Base-by-base conservation (phyloP, 805 yeast species). In the Teunomyces cretensis region DNA sequence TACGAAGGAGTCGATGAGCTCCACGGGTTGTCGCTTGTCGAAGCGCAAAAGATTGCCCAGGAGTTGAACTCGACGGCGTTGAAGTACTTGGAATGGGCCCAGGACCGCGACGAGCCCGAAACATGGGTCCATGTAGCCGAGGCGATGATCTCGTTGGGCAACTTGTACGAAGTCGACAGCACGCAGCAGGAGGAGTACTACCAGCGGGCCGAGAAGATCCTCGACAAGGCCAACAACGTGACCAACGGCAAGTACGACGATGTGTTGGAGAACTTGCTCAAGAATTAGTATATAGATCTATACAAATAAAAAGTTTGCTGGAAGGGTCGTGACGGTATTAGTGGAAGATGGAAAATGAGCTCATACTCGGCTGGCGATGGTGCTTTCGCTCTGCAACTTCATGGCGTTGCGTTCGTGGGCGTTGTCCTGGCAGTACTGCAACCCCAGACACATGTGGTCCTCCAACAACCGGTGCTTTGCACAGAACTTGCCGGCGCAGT, bases 121-220 rank as follows among this genome's bases (percentile, higher is more conserved):
- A 74, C 86, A 4, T 86, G 92, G 88, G 96, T 84, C 9, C 79
- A 81, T 57, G 75, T 86, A 38, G 96, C 97, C 1, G 98, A 92
- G 63, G 91, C 96, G 1, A 72, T 80, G 56, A 88, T 92, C 30
- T 79, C 86, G 12, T 67, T 87, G 53, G 97, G 91, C 12, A 91
- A 90, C 55, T 61, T 90, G 41, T 72, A 76, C 48, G 87, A 83
- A 7, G 67, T 79, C 19, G 89, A 84, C 22, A 74, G 84, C 42
- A 67, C 69, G 28, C 86, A 83, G 35, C 96, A 89, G 66, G 87
- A 84, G 48, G 55, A 71, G 4, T 68, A 77, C 41, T 91, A 91
- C 61, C 62, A 65, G 13, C 72, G 76, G 45, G 98, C 97, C 0
- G 91, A 88, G 56, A 67, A 70, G 48, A 73, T 80, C 24, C 68